These are phyloP conservation scores for Dryas octopetala DNA, from an alignment of 306 rosid genomes.

Conservation along the genomic window DNA sequence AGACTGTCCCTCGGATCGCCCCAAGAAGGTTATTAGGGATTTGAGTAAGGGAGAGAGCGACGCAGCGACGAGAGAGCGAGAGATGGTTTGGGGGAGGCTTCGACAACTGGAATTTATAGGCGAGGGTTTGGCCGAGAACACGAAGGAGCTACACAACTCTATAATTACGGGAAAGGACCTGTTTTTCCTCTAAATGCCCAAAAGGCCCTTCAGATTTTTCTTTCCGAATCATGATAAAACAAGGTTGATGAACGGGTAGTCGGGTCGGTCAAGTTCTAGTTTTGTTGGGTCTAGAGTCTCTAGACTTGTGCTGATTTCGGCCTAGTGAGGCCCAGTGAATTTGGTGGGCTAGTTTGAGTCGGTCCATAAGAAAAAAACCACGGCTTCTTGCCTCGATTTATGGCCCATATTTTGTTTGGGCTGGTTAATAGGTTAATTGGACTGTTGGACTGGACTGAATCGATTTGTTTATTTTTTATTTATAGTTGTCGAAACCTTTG, in stretches of 20 bases:
- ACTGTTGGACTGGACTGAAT: no score
- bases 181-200: constrained; percentile 16
- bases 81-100: neutral
- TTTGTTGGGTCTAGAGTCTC: neutral
- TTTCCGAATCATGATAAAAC: neutral
- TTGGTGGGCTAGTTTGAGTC: no score
- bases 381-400: no score
- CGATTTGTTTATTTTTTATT: no score
- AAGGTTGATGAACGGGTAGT: no score
- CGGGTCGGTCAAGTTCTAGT: neutral
- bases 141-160: neutral
- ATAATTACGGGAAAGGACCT: constrained; percentile 27
- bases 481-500: no score
- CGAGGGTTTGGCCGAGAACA: constrained; percentile 50
- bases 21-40: neutral
- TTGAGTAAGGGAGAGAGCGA: constrained; percentile 1
- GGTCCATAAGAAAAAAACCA: no score
- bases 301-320: no score
- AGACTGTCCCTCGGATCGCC: constrained; percentile 35
- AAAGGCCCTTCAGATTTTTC: neutral
- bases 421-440: no score
- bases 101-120: constrained; percentile 32
- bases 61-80: constrained; percentile 12
- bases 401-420: no score
- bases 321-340: no score